Conservation (phyloP, 1,284 basidiomycete species). For the Ganoderma boninense region DNA sequence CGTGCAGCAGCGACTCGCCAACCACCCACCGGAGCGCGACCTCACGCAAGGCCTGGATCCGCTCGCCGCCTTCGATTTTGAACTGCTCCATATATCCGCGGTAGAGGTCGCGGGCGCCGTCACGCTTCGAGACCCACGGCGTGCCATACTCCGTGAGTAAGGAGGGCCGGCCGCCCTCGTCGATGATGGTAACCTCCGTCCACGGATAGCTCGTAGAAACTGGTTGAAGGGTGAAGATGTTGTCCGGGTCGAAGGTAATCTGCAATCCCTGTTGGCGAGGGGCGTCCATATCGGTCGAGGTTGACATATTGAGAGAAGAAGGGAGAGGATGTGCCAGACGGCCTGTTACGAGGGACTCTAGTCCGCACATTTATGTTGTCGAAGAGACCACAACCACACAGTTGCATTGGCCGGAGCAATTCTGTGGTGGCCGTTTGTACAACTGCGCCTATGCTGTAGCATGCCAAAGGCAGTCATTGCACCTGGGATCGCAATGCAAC, state of each 20-base stretch:
- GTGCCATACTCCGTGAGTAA: conserved; percentile 7
- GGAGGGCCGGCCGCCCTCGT: conserved; percentile 5
- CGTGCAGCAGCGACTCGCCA: conserved; percentile 16
- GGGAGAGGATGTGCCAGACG: background rate
- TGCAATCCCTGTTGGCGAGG: conserved; percentile 1
- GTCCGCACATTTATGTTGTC: background rate
- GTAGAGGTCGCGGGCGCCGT: conserved; percentile 25
- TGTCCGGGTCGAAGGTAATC: conserved; percentile 11
- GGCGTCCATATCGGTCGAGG: background rate
- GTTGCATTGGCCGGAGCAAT: background rate
- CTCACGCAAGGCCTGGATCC: conserved; percentile 7
- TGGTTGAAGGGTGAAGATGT: conserved; percentile 14
- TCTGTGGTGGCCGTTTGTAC: background rate
- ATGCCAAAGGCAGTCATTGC: background rate
- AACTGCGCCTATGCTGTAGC: background rate
- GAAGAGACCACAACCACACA: background rate
- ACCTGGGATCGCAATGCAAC: background rate
- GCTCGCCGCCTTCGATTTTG: background rate
- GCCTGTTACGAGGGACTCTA: background rate
- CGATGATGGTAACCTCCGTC: conserved; percentile 19
- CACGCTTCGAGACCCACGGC: conserved; percentile 20
- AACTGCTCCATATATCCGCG: conserved; percentile 21
- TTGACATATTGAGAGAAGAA: background rate
- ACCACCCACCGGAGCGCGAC: conserved; percentile 28
- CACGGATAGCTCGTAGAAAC: conserved; percentile 9